phyloP scores from a whole-genome alignment of 331 rosid genomes.

The Arachis monticola region DNA sequence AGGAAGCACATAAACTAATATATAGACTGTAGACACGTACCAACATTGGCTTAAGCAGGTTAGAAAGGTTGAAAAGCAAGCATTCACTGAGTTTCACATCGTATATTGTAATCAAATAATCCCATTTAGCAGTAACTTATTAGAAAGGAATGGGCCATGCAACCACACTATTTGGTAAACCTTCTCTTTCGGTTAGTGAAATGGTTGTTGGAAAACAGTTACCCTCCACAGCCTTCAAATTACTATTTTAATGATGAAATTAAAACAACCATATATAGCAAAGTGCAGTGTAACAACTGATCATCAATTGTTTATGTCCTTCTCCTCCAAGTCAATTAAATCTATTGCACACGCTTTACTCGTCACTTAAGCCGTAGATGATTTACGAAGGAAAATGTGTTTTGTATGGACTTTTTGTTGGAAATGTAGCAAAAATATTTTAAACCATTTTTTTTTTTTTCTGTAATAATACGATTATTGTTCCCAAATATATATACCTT shows the following conservation, averaged over 20 bases:
- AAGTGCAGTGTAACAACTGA: slow-evolving; percentile 12
- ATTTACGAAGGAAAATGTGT: too few relatives aligned
- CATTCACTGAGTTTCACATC: slow-evolving; percentile 16
- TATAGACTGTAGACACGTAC: neutral
- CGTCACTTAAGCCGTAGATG: neutral
- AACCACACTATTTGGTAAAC: slow-evolving; percentile 43
- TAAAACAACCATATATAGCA: slow-evolving; percentile 23
- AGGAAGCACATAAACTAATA: slow-evolving; percentile 3
- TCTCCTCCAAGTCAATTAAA: slow-evolving; percentile 39
- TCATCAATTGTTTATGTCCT: slow-evolving; percentile 18
- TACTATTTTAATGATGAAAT: slow-evolving; percentile 36
- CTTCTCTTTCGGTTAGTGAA: slow-evolving; percentile 53
- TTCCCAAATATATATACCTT: too few relatives aligned
- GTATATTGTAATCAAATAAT: slow-evolving; percentile 12
- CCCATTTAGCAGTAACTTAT: slow-evolving; percentile 19
- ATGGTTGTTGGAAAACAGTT: slow-evolving; percentile 60
- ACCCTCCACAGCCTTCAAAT: slow-evolving; percentile 30
- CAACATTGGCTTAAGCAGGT: slow-evolving; percentile 30
- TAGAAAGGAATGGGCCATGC: slow-evolving; percentile 30
- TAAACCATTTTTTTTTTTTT: too few relatives aligned
- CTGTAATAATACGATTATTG: too few relatives aligned
- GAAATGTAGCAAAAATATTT: too few relatives aligned
- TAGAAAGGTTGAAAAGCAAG: slow-evolving; percentile 38
- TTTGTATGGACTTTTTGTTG: too few relatives aligned
- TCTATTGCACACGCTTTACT: neutral